These are phyloP conservation scores for Mortierella sp. DNA, from an alignment of 371 early-diverging fungal species.

Conservation along the genomic window DNA sequence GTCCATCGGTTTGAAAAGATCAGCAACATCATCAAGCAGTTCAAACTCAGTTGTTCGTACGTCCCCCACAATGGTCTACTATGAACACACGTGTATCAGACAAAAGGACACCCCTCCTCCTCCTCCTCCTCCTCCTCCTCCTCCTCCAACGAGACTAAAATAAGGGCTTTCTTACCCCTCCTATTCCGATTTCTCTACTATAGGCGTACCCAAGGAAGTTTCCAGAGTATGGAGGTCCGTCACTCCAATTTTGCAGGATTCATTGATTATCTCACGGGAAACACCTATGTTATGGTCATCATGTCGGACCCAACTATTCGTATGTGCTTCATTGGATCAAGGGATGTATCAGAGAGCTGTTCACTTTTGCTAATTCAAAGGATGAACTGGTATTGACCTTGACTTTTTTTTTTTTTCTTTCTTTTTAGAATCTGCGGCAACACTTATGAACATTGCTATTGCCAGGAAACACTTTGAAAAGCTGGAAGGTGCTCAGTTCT, in stretches of 20 bases:
- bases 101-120: slow-evolving; percentile 13
- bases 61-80: slow-evolving; percentile 3
- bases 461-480: slow-evolving; percentile 91
- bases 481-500: slow-evolving; percentile 69
- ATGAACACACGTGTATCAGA: neutral
- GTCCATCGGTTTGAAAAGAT: slow-evolving; percentile 91
- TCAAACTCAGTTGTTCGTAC: slow-evolving; percentile 87
- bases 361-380: too few species aligned
- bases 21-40: slow-evolving; percentile 94
- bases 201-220: slow-evolving; percentile 84
- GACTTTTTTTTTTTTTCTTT: neutral
- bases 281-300: slow-evolving; percentile 94
- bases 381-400: neutral
- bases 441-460: slow-evolving; percentile 83
- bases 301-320: slow-evolving; percentile 91
- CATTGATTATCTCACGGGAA: slow-evolving; percentile 92
- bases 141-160: too few species aligned
- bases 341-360: neutral
- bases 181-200: slow-evolving; percentile 21
- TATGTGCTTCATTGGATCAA: slow-evolving; percentile 58
- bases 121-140: too few species aligned
- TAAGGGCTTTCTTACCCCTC: too few species aligned
- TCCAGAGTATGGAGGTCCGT: slow-evolving; percentile 91
- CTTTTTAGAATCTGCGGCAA: slow-evolving; percentile 82
- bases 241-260: slow-evolving; percentile 86